These are phyloP conservation scores for Podaxis rugospora DNA, from an alignment of 768 basidiomycete genomes.

Conservation along the genomic window DNA sequence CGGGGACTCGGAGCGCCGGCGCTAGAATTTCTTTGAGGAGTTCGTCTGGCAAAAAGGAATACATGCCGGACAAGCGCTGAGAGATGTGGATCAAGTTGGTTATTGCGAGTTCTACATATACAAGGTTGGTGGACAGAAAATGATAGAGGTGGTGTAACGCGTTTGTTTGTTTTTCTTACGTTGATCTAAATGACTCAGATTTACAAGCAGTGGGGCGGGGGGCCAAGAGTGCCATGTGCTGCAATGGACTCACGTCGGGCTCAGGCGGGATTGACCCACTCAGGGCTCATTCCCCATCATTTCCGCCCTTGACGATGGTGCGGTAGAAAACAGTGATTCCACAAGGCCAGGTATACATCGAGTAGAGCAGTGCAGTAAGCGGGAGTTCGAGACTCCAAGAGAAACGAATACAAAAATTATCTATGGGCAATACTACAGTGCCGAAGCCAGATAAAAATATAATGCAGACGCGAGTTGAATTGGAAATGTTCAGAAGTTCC, in stretches of 20 bases:
- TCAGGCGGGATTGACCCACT: neutral
- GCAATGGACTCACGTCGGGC: neutral
- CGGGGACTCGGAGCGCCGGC: constrained; percentile 16
- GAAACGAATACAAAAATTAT: neutral
- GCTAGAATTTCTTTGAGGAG: constrained; percentile 19
- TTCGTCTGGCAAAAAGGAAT: constrained; percentile 19
- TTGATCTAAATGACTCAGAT: neutral
- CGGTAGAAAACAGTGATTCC: neutral
- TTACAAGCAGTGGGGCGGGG: neutral
- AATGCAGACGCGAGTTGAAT: neutral
- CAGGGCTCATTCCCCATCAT: neutral
- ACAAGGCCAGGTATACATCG: neutral
- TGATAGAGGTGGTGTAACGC: neutral
- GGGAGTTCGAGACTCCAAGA: neutral
- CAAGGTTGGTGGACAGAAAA: neutral
- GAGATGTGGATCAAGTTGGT: neutral
- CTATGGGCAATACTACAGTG: constrained; percentile 4
- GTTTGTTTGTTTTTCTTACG: neutral
- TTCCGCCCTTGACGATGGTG: neutral
- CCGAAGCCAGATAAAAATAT: neutral
- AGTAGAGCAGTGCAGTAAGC: neutral
- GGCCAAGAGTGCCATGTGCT: neutral
- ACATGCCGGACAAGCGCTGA: neutral
- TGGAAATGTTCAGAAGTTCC: neutral
- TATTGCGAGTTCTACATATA: neutral